Evolutionary conservation across 805 yeast genomes (phyloP), one percentile per base, ranked within the genome.

Genomic region (Hanseniaspora taiwanica): DNA sequence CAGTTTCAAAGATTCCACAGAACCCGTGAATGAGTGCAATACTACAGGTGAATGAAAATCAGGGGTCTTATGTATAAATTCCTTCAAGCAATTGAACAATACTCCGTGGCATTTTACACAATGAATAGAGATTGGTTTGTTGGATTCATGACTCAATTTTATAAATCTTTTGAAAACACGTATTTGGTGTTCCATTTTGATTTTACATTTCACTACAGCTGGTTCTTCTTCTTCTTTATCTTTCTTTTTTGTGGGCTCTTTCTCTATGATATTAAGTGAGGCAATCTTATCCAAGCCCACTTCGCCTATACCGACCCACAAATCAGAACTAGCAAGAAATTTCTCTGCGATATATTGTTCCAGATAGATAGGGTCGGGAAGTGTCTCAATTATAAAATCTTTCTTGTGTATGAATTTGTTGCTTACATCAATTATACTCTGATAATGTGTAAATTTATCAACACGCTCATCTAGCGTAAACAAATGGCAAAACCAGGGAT

Each of bases 401-500:
- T 50, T 19, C 58, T 53, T 4, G 16, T 49, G 37, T 42, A 56
- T 31, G 34, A 53, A 21, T 50, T 54, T 37, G 63, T 71, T 40
- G 42, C 48, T 38, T 17, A 19, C 4, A 6, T 21, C 48, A 31
- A 87, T 59, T 0, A 85, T 71, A 0, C 50, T 20, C 1, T 44
- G 37, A 51, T 87, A 87, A 55, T 87, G 96, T 2, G 45, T 52
- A 14, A 32, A 16, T 48, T 77, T 78, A 25, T 51, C 46, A 1
- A 42, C 44, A 2, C 14, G 14, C 0, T 48, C 44, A 1, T 49
- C 54, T n/a, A 58, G 49, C 2, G 71, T 61, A 46, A 74, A 79
- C 16, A 78, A 46, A 55, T 87, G 94, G 2, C 76, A 60, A 51
- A 73, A 87, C 97, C 97, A 89, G 0, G 98, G 98, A 58, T 89